These are phyloP conservation scores for Periconia macrospinosa DNA, from an alignment of 2,329 filamentous ascomycete genomes.

Conservation along the genomic window DNA sequence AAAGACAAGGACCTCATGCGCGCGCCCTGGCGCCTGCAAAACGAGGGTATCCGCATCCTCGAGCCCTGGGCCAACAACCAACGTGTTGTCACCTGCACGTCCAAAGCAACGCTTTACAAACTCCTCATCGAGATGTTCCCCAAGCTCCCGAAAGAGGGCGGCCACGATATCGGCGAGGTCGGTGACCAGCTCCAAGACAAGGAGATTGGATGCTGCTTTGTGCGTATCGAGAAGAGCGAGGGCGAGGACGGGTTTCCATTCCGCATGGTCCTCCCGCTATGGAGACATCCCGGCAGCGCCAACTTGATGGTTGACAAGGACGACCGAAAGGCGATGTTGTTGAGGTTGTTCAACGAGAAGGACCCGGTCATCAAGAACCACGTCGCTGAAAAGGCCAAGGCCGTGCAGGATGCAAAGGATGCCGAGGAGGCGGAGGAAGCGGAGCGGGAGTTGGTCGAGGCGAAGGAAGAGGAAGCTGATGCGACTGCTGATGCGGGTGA, in stretches of 20 bases:
- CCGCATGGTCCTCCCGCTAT: slow-evolving; percentile 85
- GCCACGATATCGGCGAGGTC: slow-evolving; percentile 80
- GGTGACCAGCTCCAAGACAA: slow-evolving; percentile 78
- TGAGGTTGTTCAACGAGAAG: slow-evolving; percentile 88
- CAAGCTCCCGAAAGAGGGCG: slow-evolving; percentile 74
- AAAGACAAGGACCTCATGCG: slow-evolving; percentile 97
- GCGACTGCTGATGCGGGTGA: not conserved
- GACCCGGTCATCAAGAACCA: slow-evolving; percentile 67
- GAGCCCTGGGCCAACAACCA: slow-evolving; percentile 81
- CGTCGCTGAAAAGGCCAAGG: slow-evolving; percentile 36
- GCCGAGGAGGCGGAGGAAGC: slow-evolving; percentile 15
- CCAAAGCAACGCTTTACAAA: slow-evolving; percentile 74
- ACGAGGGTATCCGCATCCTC: slow-evolving; percentile 87
- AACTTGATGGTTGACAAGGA: slow-evolving; percentile 99
- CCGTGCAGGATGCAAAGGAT: slow-evolving; percentile 17
- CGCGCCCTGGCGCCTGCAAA: slow-evolving; percentile 90
- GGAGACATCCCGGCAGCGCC: slow-evolving; percentile 87
- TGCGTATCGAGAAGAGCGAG: slow-evolving; percentile 77
- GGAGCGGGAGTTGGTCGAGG: not conserved
- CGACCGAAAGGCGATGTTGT: slow-evolving; percentile 85
- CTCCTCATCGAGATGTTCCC: slow-evolving; percentile 97
- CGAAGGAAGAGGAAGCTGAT: not conserved
- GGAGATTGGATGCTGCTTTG: slow-evolving; percentile 86
- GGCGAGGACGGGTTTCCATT: slow-evolving; percentile 66
- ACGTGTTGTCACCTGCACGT: slow-evolving; percentile 75